These are phyloP conservation scores for Globisporangium yorkense DNA, from an alignment of 352 stramenopile species.

Conservation along the genomic window DNA sequence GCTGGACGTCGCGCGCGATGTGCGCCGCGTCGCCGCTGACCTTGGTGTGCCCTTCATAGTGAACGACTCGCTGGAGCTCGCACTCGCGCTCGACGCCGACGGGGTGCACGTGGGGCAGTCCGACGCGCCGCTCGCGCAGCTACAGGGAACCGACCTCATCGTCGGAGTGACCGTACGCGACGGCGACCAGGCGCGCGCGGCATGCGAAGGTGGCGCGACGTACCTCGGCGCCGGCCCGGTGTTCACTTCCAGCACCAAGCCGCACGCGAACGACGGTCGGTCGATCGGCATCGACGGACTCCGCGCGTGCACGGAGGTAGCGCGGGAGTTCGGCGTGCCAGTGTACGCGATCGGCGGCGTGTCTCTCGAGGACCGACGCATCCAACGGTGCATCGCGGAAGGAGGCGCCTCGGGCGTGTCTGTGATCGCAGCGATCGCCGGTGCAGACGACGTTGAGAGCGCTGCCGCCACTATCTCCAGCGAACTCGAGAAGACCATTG, in stretches of 20 bases:
- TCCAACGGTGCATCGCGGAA: constrained; percentile 35
- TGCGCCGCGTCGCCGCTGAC: constrained; percentile 29
- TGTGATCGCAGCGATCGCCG: constrained; percentile 46
- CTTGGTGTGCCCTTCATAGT: constrained; percentile 44
- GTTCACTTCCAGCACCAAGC: constrained; percentile 47
- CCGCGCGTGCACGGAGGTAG: constrained; percentile 16
- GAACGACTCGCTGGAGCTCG: constrained; percentile 47
- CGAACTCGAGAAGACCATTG: constrained; percentile 13
- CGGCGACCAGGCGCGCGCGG: constrained; percentile 26
- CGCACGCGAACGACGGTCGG: constrained; percentile 42
- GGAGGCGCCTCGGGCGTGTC: constrained; percentile 34
- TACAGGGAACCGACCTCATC: constrained; percentile 29
- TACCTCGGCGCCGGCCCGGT: constrained; percentile 52
- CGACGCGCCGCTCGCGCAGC: constrained; percentile 18
- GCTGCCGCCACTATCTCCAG: constrained; percentile 21
- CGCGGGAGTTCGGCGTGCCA: constrained; percentile 24
- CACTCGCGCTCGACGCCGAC: constrained; percentile 37
- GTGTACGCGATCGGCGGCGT: constrained; percentile 51
- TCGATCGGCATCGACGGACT: constrained; percentile 40
- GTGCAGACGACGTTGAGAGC: constrained; percentile 19
- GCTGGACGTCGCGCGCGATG: constrained; percentile 23
- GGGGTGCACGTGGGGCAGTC: constrained; percentile 52
- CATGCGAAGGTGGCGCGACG: constrained; percentile 34
- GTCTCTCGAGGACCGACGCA: constrained; percentile 24
- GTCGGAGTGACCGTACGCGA: constrained; percentile 51